Base-by-base conservation (phyloP, 306 rosid species). In the Quercus robur region DNA sequence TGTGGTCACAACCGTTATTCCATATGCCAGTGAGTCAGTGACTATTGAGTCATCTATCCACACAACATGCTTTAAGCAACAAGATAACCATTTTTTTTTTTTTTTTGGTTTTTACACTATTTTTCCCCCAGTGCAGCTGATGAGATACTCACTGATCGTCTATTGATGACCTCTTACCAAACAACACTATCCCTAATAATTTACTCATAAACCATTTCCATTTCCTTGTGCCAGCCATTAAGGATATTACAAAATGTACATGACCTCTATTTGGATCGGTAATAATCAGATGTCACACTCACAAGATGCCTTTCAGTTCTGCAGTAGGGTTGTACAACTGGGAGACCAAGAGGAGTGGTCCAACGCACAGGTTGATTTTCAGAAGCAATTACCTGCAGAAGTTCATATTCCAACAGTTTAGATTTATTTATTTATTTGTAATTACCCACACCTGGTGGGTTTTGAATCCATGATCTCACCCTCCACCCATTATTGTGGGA, bases 271-370 rank as follows among this genome's bases (percentile, higher is more conserved):
- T 62, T 26, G 28, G 35, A 63, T 63, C 41, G 55, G 15, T 56
- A 57, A 41, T 18, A 49, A 12, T 49, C 17, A 38, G 78, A 68
- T 46, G 61, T 63, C 82, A 77, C 71, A 75, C 92, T 91, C 84
- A 93, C 97, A 83, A 84, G 90, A 85, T 93, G 90, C 28, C 96
- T 79, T 80, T 91, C 93, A 81, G 80, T 86, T 89, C 82, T 91
- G 81, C 83, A 87, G 86, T 89, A 93, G 67, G 98, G 97, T 77
- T 93, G 98, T 76, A 93, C 86, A 56, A 93, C 93, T 80, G 98
- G 98, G 83, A 93, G 97, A 82, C 97, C 98, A 26, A 93, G 94
- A 76, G 98, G 98, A 78, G 98, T 91, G 63, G 91, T 93, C 94
- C 98, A 93, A 58, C 84, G 80, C 79, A 93, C 98, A 78, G 98